Evolutionary conservation across 106 monocot genomes (phyloP), one percentile per base, ranked within the genome.

Genomic region (Dendrobium huoshanense): DNA sequence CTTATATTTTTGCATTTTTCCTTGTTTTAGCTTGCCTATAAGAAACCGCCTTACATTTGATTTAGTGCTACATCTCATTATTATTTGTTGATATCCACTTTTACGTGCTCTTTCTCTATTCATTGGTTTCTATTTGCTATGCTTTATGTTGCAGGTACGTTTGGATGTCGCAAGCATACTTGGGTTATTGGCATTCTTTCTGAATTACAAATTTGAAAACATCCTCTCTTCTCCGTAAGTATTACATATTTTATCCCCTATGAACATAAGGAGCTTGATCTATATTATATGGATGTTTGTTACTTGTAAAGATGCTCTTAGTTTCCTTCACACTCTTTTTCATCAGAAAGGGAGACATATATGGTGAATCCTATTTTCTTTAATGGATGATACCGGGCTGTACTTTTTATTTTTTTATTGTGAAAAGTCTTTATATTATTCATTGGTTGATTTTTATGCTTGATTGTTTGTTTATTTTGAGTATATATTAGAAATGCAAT

Each of bases 201-300:
- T 98, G n/a, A 98, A 98, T 83, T 98, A 98, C 84, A 98, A 98
- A 79, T 98, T 98, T 82, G 94, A 91, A 70, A 90, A 83, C 80
- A 92, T 95, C 75, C 81, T 78, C 65, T 94, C 91, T 15, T 95
- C 94, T 83, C 98, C 95, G 98, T 98, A 93, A 78, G 95, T 88
- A 82, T 88, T 81, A 82, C 64, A 27, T 48, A 48, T 55, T 73
- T 40, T 7, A 74, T 20, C 44, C 1, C 19, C 9, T 74, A 64
- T 72, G 37, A 31, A 11, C 72, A 29, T 5, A 72, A 33, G 72
- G 72, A 72, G 37, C 16, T 72, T 33, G 31, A 40, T 72, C 9
- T 72, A 2, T 40, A 40, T 72, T 51, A 51, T 29, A 5, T 31
- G 27, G 33, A 70, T 37, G 1, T 70, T 70, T 70, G 37, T 70